A percentile compares a stretch with the other conserved stretches of the same genome.
These are phyloP conservation scores for Cyberlindnera xishuangbannaensis DNA, from an alignment of 805 yeast species.

Conservation along the genomic window DNA sequence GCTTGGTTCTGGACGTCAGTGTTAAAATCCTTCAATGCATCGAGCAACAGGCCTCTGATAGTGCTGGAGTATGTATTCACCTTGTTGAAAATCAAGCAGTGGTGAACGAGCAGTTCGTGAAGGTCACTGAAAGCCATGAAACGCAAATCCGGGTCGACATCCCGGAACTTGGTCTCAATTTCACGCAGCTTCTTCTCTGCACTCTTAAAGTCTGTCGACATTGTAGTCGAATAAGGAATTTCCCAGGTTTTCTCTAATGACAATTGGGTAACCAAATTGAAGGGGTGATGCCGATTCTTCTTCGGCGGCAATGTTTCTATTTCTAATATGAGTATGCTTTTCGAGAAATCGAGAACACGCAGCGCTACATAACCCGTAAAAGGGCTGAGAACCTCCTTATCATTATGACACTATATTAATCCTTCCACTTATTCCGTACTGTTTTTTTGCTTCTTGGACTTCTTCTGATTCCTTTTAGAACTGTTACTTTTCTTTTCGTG, in stretches of 20 bases:
- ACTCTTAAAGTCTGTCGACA: constrained; percentile 24
- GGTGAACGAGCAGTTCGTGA: constrained; percentile 36
- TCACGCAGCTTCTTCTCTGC: constrained; percentile 24
- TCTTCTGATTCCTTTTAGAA: constrained; percentile 8
- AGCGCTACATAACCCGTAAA: no score
- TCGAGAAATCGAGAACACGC: no score
- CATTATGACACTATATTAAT: no score
- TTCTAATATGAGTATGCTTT: no score
- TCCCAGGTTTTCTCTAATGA: no score
- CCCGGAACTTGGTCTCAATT: constrained; percentile 42
- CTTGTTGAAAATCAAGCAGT: constrained; percentile 23
- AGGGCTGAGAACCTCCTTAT: no score
- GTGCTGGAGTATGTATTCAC: constrained; percentile 27
- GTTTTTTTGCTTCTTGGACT: constrained; percentile 15
- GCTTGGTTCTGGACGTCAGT: constrained; percentile 75
- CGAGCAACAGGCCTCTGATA: constrained; percentile 36
- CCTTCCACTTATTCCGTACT: constrained; percentile 13
- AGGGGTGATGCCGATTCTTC: no score
- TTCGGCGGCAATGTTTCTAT: no score
- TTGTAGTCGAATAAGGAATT: no score
- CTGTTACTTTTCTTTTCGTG: background rate
- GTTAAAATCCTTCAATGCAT: constrained; percentile 51
- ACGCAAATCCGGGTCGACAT: constrained; percentile 75
- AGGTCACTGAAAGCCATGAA: constrained; percentile 83
- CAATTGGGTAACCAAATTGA: no score